These are phyloP conservation scores for Trametes hirsuta DNA, from an alignment of 1,284 basidiomycete species.

Conservation along the genomic window DNA sequence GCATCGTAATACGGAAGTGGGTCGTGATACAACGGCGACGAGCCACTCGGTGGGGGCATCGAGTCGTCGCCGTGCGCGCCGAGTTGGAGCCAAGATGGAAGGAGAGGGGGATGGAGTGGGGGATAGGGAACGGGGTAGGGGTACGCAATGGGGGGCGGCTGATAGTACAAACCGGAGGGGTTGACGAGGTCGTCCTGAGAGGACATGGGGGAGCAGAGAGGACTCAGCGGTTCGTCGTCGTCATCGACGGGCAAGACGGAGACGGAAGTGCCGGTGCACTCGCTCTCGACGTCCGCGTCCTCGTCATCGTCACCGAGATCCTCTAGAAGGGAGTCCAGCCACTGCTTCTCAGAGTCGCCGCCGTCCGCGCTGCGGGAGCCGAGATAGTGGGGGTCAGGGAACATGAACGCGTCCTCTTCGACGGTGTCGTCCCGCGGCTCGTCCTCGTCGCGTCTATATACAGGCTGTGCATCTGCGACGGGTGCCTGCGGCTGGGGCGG, in stretches of 20 bases:
- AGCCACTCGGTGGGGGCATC: slow-evolving; percentile 18
- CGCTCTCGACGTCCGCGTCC: slow-evolving; percentile 47
- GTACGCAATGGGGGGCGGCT: slow-evolving; percentile 50
- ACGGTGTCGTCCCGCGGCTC: slow-evolving; percentile 46
- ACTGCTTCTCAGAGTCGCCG: slow-evolving; percentile 66
- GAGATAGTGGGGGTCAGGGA: slow-evolving; percentile 70
- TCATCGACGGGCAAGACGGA: slow-evolving; percentile 57
- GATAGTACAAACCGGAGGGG: slow-evolving; percentile 49
- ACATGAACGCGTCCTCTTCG: slow-evolving; percentile 68
- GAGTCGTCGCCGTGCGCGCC: slow-evolving; percentile 27
- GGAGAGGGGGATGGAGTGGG: slow-evolving; percentile 57
- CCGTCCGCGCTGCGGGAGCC: slow-evolving; percentile 40
- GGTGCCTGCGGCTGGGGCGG: slow-evolving; percentile 33
- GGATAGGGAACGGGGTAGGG: slow-evolving; percentile 71
- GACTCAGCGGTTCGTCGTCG: slow-evolving; percentile 54
- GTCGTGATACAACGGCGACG: slow-evolving; percentile 49
- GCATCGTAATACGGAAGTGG: slow-evolving; percentile 62
- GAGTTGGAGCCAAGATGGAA: slow-evolving; percentile 50
- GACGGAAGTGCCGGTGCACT: slow-evolving; percentile 44
- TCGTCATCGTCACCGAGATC: slow-evolving; percentile 66
- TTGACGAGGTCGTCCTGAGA: slow-evolving; percentile 71
- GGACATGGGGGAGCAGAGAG: slow-evolving; percentile 65
- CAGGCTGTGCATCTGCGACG: slow-evolving; percentile 43
- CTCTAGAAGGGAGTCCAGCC: slow-evolving; percentile 79
- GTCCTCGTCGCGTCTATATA: slow-evolving; percentile 47